phyloP scores from a whole-genome alignment of 177 flowering plant species.

The Tripterygium wilfordii region DNA sequence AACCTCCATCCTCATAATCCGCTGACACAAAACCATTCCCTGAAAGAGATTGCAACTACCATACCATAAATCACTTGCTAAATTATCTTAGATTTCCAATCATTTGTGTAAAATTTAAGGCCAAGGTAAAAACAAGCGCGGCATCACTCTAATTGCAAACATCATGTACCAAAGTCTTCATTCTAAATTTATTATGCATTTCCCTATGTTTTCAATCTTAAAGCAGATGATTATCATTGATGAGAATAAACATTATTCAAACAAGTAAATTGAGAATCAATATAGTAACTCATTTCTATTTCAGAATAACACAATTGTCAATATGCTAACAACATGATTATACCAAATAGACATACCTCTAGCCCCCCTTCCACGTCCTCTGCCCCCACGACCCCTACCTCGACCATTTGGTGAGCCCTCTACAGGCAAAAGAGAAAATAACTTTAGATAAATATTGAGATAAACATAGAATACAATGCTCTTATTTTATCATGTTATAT shows the following conservation, averaged over 20 bases:
- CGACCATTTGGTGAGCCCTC: constrained; percentile 67
- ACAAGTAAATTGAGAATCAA: too few relatives aligned
- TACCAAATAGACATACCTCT: constrained; percentile 34
- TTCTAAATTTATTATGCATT: too few relatives aligned
- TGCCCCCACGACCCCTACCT: constrained; percentile 60
- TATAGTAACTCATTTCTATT: too few relatives aligned
- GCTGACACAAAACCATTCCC: constrained; percentile 57
- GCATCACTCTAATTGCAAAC: background rate
- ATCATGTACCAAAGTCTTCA: background rate
- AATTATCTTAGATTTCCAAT: too few relatives aligned
- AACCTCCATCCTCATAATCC: constrained; percentile 79
- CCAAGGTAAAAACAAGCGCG: too few relatives aligned
- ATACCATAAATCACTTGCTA: too few relatives aligned
- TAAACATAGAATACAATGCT: too few relatives aligned
- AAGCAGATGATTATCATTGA: too few relatives aligned
- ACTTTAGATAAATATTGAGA: background rate
- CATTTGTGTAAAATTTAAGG: too few relatives aligned
- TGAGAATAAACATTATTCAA: too few relatives aligned
- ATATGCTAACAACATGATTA: background rate
- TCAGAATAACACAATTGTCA: background rate
- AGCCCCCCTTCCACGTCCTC: constrained; percentile 59
- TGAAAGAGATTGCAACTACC: constrained; percentile 10
- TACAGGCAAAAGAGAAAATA: constrained; percentile 11
- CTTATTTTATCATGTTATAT: too few relatives aligned
- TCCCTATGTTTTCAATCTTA: too few relatives aligned